Evolutionary conservation across 371 early-diverging fungal species (phyloP).

Genomic region (Rhizopus stolonifer): DNA sequence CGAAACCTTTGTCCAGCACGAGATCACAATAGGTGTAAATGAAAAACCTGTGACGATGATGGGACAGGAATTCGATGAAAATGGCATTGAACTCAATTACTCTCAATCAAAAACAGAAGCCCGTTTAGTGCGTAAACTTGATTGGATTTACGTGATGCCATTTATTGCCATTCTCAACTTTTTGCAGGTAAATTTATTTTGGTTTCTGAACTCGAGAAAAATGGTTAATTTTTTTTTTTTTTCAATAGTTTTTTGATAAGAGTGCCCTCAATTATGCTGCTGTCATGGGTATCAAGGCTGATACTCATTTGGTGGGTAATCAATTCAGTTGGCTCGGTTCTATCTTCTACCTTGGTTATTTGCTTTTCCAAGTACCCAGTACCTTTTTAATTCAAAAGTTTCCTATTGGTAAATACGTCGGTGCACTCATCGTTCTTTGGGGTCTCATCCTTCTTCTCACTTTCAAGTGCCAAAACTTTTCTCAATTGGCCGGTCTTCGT

Average conservation of each 20-base stretch:
- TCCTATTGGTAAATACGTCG: constrained; percentile 18
- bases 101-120: constrained; percentile 15
- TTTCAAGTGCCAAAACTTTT: constrained; percentile 8
- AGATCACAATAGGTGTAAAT: constrained; percentile 4
- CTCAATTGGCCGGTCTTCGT: constrained; percentile 20
- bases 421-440: constrained; percentile 15
- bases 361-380: constrained; percentile 14
- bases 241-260: constrained; percentile 49
- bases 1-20: not conserved
- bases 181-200: constrained; percentile 16
- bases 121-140: constrained; percentile 13
- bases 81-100: constrained; percentile 25
- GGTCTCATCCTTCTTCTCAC: constrained; percentile 18
- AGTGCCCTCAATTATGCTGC: constrained; percentile 39
- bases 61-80: constrained; percentile 18
- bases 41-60: constrained; percentile 2
- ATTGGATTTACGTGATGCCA: constrained; percentile 26
- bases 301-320: constrained; percentile 22
- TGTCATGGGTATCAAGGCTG: constrained; percentile 29
- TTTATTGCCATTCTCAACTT: constrained; percentile 21
- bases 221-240: not conserved
- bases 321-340: constrained; percentile 37
- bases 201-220: not conserved
- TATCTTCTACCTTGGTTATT: constrained; percentile 21
- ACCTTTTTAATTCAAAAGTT: constrained; percentile 21